Evolutionary conservation across 768 basidiomycete genomes (phyloP), one percentile per base, ranked within the genome.

Genomic region (Hypsizygus marmoreus): DNA sequence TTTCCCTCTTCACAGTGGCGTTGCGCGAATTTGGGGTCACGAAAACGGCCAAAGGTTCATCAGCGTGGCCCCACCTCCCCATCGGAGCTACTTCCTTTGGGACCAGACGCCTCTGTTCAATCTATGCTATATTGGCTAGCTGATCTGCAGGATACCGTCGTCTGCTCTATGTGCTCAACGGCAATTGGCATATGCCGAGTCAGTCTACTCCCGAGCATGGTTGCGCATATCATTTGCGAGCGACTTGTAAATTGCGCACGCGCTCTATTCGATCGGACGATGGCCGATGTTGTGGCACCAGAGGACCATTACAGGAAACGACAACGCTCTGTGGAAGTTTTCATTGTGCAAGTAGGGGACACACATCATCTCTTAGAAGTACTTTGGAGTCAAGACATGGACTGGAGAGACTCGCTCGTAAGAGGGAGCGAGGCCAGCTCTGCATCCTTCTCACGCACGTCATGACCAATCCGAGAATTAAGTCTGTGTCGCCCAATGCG

Each of bases 121-220:
- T 37, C 50, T 20, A 45, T 51, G 46, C 20, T 55, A 12, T 47
- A 51, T 16, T 51, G 54, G 47, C 43, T 45, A 7, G 17, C 24
- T 12, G 26, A 31, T 2, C 34, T 53, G 14, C 10, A 48, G 2
- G 51, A 52, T 23, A 26, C 36, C n/a, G 17, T 43, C 12, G 36
- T 48, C n/a, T n/a, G n/a, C n/a, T n/a, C n/a, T n/a, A n/a, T n/a
- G n/a, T n/a, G n/a, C n/a, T n/a, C n/a, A n/a, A n/a, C n/a, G n/a
- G n/a, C n/a, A n/a, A n/a, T 41, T 50, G 28, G 45, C 13, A 26
- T 52, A 11, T 50, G 20, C 29, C 44, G 43, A 24, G 20, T 33
- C 11, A n/a, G 43, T 10, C 37, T 56, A 22, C 30, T 53, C 11
- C 46, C 49, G 5, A 43, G 40, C 20, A 31, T 51, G n/a, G n/a